Base-by-base conservation (phyloP, 768 basidiomycete genomes). In the Albatrellus ellisii region DNA sequence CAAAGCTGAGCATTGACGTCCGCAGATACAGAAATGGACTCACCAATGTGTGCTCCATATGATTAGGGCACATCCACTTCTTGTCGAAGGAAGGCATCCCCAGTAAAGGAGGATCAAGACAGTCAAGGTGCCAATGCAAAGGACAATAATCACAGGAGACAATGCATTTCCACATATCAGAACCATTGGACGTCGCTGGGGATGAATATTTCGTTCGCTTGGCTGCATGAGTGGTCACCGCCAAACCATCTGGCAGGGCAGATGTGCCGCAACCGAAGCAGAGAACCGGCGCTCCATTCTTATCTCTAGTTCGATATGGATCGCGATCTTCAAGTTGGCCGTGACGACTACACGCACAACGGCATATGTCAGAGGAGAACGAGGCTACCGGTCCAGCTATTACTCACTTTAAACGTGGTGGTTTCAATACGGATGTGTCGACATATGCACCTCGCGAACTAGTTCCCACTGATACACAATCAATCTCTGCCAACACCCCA, bases 51-150 rank as follows among this genome's bases (percentile, higher is more conserved):
- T 78, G 76, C 50, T 95, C 91, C n/a, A 77, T 79, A 56, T 99
- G 95, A 54, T 94, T 89, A 6, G 95, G 95, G 59, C 95, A 99
- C 91, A 94, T 95, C 92, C 94, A 99, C 59, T 92, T 95, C 67
- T 79, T 85, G 50, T 76, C 77, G 44, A 81, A 76, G 10, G 82
- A 71, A 3, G 95, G 95, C 73, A 98, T 79, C 29, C 70, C 70
- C 18, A 81, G 66, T 45, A 94, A 64, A 6, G 95, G 95, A 12
- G 94, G 95, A 52, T 88, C 82, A 22, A 98, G 67, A 53, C 95
- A 99, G 58, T 98, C 95, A 43, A 97, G 73, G 56, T 99, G 95
- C 86, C 94, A 99, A 58, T 92, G 86, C 34, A 94, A 72, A 46
- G 70, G 72, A 62, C 95, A 99, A 56, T 90, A 87, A 62, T 99